A percentile compares a stretch with the other conserved stretches of the same genome.
Evolutionary conservation across 2,329 filamentous ascomycete species (phyloP).

Genomic region (Dendrostoma leiphaemia): DNA sequence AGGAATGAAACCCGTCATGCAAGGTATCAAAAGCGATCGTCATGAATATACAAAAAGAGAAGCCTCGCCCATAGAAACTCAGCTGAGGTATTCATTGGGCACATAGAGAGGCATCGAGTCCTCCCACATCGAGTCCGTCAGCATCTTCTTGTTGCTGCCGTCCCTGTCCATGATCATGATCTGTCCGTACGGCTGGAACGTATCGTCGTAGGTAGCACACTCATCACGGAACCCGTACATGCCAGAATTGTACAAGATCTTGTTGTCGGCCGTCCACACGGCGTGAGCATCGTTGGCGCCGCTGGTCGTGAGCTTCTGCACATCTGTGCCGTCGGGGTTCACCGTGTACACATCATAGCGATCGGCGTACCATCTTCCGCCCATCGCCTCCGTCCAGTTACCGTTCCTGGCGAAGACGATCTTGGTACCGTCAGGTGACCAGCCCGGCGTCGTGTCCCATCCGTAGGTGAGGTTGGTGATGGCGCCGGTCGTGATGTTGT

Average conservation of each 20-base stretch:
- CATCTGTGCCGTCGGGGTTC: conserved; percentile 36
- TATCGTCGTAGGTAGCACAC: conserved; percentile 37
- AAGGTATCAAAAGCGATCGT: not conserved
- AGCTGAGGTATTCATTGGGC: conserved; percentile 14
- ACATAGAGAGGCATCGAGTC: conserved; percentile 29
- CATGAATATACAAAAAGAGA: too few species aligned
- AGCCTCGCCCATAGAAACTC: not conserved
- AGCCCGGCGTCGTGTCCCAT: conserved; percentile 39
- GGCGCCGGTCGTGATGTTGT: conserved; percentile 26
- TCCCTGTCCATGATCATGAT: conserved; percentile 42
- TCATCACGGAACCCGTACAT: conserved; percentile 44
- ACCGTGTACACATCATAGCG: conserved; percentile 42
- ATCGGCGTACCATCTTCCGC: conserved; percentile 13
- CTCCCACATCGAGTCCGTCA: conserved; percentile 32
- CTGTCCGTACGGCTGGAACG: conserved; percentile 44
- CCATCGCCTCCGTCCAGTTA: conserved; percentile 18
- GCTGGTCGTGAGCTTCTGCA: conserved; percentile 31
- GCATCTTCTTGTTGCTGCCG: conserved; percentile 30
- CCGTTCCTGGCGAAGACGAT: conserved; percentile 38
- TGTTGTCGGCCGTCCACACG: conserved; percentile 40
- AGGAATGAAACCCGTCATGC: too few species aligned
- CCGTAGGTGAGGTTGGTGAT: conserved; percentile 30
- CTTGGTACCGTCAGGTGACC: conserved; percentile 35
- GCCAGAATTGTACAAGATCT: conserved; percentile 38
- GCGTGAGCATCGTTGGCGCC: conserved; percentile 42